Base-by-base conservation (phyloP, 148 eudicot genomes). In the Fallopia convolvulus region DNA sequence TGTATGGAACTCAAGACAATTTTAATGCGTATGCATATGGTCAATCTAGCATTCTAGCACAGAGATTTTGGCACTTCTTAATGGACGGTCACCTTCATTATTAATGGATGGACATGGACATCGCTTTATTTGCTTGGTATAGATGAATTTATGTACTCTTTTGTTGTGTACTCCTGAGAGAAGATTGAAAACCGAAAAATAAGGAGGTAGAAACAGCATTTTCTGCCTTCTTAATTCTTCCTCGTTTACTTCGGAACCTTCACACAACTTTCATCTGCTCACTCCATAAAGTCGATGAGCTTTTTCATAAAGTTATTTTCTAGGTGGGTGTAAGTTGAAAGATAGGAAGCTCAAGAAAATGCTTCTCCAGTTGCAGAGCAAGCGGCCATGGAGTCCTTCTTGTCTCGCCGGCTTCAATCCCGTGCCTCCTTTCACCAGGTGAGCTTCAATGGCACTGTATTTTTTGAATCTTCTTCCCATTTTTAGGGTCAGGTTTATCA, bases 301-400 rank as follows among this genome's bases (percentile, higher is more conserved):
- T 68, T 68, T 68, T 68, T 13, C 39, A 32, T 3, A 6, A 63
- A 26, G 39, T 32, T 60, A 63, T 10, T 26, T 26, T 5, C 72
- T 26, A 23, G 68, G 68, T 26, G 68, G 68, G 44, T 36, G 11
- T n/a, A 14, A 68, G 75, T 48, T 53, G 41, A 26, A 15, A 0
- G 30, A 53, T 32, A 56, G 56, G 47, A 33, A 50, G 41, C 49
- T 48, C 4, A 47, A 33, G 53, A 56, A 49, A 32, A 75, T 75
- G 77, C 42, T 55, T 75, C 77, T 56, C 65, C 68, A 39, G 32
- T 55, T 52, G 47, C 77, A 75, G 48, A 75, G 21, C 56, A 75
- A 40, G 3, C 68, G 77, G 30, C 68, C 68, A 52, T 53, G 77
- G 77, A 39, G 55, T 26, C 65, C 17, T 33, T 30, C 77, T 74